Evolutionary conservation across 208 protist genomes (phyloP).

Genomic region (Leishmania tropica): DNA sequence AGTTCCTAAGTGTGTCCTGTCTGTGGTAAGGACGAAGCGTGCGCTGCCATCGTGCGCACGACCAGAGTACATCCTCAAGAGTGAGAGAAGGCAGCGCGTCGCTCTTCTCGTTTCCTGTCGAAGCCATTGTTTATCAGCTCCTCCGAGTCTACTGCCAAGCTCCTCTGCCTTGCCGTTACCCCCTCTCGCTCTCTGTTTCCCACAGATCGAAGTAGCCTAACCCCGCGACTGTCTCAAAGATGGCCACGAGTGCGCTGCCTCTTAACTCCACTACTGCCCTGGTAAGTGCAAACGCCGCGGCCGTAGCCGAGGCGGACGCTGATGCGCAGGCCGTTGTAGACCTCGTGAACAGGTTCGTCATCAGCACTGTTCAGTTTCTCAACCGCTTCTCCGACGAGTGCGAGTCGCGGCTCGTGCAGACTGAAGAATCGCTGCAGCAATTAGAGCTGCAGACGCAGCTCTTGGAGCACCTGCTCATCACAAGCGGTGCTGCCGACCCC

Average conservation of each 20-base stretch:
- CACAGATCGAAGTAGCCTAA: neutral
- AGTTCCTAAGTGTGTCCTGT: neutral
- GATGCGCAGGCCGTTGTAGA: conserved; percentile 60
- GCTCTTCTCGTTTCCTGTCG: neutral
- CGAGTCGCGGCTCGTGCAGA: conserved; percentile 64
- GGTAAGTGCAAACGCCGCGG: neutral
- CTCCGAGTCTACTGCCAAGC: too few relatives aligned
- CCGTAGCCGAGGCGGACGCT: conserved; percentile 18
- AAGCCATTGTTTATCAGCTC: neutral
- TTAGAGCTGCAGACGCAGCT: conserved; percentile 70
- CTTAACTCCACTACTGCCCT: neutral
- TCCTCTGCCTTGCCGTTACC: neutral
- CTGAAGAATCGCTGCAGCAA: conserved; percentile 42
- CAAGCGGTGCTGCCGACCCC: conserved; percentile 20
- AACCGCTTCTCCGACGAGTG: conserved; percentile 83
- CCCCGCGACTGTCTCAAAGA: neutral
- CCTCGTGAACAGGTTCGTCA: conserved; percentile 73
- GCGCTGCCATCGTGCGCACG: neutral
- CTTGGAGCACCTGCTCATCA: conserved; percentile 71
- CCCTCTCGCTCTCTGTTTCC: neutral
- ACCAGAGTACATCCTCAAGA: neutral
- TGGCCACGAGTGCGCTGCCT: neutral
- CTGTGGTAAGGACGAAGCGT: neutral
- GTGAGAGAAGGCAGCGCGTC: neutral
- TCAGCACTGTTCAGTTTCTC: conserved; percentile 79